These are phyloP conservation scores for Suillus americanus DNA, from an alignment of 768 basidiomycete genomes.

Conservation along the genomic window DNA sequence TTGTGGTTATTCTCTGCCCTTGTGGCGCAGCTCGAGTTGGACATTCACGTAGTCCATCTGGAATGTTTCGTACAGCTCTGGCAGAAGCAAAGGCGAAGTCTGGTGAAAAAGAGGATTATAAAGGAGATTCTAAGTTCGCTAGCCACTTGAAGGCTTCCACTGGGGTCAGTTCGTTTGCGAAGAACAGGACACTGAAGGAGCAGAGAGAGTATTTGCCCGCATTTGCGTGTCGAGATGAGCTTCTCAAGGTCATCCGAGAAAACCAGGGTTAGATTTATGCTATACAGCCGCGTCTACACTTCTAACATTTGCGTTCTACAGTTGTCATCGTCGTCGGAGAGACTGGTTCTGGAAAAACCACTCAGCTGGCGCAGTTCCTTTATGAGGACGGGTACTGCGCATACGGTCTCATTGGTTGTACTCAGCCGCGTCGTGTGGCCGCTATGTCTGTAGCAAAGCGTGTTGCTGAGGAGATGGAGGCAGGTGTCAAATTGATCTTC, in stretches of 20 bases:
- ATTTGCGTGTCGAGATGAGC: constrained; percentile 93
- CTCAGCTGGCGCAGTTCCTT: constrained; percentile 91
- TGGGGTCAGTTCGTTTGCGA: constrained; percentile 81
- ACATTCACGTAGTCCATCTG: constrained; percentile 73
- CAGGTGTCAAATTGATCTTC: constrained; percentile 32
- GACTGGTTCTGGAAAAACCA: constrained; percentile 99
- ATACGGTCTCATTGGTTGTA: constrained; percentile 92
- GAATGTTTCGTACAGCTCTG: constrained; percentile 45
- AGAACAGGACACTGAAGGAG: constrained; percentile 81
- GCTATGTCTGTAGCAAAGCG: constrained; percentile 99
- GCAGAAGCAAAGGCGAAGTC: constrained; percentile 47
- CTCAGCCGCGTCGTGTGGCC: constrained; percentile 97
- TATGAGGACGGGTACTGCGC: constrained; percentile 96
- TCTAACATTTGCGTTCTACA: constrained; percentile 28
- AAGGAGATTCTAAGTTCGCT: constrained; percentile 97
- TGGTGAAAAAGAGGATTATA: constrained; percentile 70
- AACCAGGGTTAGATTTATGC: constrained; percentile 74
- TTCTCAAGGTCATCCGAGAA: constrained; percentile 85
- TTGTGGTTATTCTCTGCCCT: constrained; percentile 36
- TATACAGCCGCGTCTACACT: background rate
- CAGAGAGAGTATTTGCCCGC: constrained; percentile 97
- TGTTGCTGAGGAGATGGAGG: constrained; percentile 99
- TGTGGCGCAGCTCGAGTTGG: constrained; percentile 49
- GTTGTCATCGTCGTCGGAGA: constrained; percentile 97
- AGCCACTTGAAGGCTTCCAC: constrained; percentile 80